A percentile compares a stretch with the other conserved stretches of the same genome.
These are phyloP conservation scores for Sordariomycetes sp. DNA, from an alignment of 2,329 filamentous ascomycete species.

Conservation along the genomic window DNA sequence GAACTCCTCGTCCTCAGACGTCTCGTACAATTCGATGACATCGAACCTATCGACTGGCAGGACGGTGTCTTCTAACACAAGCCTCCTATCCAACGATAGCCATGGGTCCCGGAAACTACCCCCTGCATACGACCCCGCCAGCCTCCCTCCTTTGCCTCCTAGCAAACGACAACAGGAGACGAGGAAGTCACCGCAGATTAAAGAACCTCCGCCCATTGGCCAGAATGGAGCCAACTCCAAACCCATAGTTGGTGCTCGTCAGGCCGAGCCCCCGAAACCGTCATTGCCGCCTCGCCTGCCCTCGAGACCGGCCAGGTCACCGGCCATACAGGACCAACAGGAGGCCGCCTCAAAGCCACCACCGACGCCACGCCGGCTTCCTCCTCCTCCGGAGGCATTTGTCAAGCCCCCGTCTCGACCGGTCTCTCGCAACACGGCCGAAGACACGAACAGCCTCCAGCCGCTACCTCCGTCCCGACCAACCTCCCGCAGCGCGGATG, in stretches of 20 bases:
- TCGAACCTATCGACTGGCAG: constrained; percentile 37
- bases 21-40: constrained; percentile 37
- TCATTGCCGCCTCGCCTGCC: constrained; percentile 1
- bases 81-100: constrained; percentile 27
- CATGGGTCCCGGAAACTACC: constrained; percentile 33
- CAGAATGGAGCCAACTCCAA: constrained; percentile 29
- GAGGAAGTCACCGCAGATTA: constrained; percentile 9
- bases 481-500: constrained; percentile 1
- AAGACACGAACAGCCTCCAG: too few relatives aligned
- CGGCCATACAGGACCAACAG: background rate
- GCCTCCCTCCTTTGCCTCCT: constrained; percentile 43
- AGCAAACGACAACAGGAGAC: constrained; percentile 39
- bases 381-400: constrained; percentile 16
- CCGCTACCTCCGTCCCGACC: background rate
- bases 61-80: constrained; percentile 27
- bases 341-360: background rate
- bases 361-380: constrained; percentile 19
- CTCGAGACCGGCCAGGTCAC: constrained; percentile 1
- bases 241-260: constrained; percentile 34
- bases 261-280: constrained; percentile 12
- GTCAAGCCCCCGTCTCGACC: constrained; percentile 14
- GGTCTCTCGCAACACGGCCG: constrained; percentile 9
- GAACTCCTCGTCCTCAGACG: constrained; percentile 43
- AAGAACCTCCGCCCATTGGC: constrained; percentile 8
- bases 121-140: constrained; percentile 40